Percentiles rank a stretch among this genome's conserved stretches.
phyloP scores from a whole-genome alignment of 2,329 filamentous ascomycete genomes.

The Colletotrichum caudatum region DNA sequence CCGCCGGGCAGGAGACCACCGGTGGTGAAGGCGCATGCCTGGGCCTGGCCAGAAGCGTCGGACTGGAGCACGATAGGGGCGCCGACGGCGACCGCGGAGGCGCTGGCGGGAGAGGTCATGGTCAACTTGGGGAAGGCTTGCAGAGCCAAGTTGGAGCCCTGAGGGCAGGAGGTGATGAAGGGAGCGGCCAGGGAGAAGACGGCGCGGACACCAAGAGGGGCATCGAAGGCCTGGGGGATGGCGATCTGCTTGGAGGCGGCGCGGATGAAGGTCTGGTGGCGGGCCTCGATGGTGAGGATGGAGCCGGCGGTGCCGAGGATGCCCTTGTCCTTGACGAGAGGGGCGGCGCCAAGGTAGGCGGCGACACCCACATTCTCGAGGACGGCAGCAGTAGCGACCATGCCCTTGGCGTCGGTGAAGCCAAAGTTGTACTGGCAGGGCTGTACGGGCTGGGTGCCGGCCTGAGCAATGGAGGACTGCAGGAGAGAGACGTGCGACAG shows the following conservation, averaged over 20 bases:
- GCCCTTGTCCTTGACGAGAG: slow-evolving; percentile 68
- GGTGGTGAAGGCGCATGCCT: slow-evolving; percentile 76
- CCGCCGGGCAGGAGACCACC: slow-evolving; percentile 67
- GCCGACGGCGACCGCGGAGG: slow-evolving; percentile 57
- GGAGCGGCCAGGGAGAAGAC: slow-evolving; percentile 80
- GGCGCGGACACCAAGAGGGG: slow-evolving; percentile 73
- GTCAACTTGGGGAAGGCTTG: slow-evolving; percentile 70
- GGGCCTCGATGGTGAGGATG: slow-evolving; percentile 79
- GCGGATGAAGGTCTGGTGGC: slow-evolving; percentile 80
- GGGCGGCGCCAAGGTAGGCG: slow-evolving; percentile 79
- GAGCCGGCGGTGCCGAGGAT: slow-evolving; percentile 75
- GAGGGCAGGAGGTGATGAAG: slow-evolving; percentile 79
- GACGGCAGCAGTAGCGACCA: slow-evolving; percentile 77
- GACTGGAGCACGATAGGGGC: slow-evolving; percentile 62
- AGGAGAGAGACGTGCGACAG: slow-evolving; percentile 69
- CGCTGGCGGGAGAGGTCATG: slow-evolving; percentile 60
- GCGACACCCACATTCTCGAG: slow-evolving; percentile 81
- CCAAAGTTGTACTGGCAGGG: slow-evolving; percentile 80
- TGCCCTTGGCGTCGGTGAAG: slow-evolving; percentile 72
- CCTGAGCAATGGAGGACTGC: slow-evolving; percentile 69
- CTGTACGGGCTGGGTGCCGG: slow-evolving; percentile 73
- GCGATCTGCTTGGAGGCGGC: slow-evolving; percentile 67
- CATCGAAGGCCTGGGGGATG: slow-evolving; percentile 77
- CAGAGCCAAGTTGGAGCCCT: slow-evolving; percentile 72
- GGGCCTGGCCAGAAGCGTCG: slow-evolving; percentile 62